Base-by-base conservation (phyloP, 768 basidiomycete genomes). In the Mycena galericulata region DNA sequence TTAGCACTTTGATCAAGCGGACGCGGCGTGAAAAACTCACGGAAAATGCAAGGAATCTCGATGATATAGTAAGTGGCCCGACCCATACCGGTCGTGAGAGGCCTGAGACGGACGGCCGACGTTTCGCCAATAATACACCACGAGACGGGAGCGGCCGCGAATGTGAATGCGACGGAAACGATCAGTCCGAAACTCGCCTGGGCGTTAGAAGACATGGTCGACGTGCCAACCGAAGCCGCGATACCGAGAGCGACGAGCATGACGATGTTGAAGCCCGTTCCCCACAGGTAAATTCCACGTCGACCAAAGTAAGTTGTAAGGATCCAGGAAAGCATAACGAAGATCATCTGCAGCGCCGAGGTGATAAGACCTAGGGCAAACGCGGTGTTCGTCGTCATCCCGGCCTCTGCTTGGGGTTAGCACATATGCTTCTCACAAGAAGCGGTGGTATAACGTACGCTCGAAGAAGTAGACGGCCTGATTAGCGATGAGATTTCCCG, bases 41-140 rank as follows among this genome's bases (percentile, higher is more conserved):
- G 70, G 66, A 71, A 71, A 29, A 71, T 71, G 36, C 70, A 71
- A 32, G 70, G 70, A 24, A 71, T 67, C 66, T 71, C 70, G 49
- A 71, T 38, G 62, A 71, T 71, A 34, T 71, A 71, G 53, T 71
- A 71, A 18, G 66, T 41, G 18, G 70, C 70, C 12, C 70, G 65
- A 18, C 70, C 70, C 24, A 71, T 65, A 2, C 70, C 70, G 36
- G 70, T 71, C 45, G 70, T 71, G n/a, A 67, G 56, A 27, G 70
- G 70, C 38, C 70, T 20, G 34, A 71, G 51, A 17, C 70, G 65
- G 38, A 71, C 32, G 29, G 70, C 70, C 5, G 61, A 64, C 45
- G 70, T 71, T 47, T 71, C 70, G 1, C 43, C 70, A 24, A 71
- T 71, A 20, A 71, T 32, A 40, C 32, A 40, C 70, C 70, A 71